Conservation (phyloP, 148 eudicot genomes). For the Camellia japonica region DNA sequence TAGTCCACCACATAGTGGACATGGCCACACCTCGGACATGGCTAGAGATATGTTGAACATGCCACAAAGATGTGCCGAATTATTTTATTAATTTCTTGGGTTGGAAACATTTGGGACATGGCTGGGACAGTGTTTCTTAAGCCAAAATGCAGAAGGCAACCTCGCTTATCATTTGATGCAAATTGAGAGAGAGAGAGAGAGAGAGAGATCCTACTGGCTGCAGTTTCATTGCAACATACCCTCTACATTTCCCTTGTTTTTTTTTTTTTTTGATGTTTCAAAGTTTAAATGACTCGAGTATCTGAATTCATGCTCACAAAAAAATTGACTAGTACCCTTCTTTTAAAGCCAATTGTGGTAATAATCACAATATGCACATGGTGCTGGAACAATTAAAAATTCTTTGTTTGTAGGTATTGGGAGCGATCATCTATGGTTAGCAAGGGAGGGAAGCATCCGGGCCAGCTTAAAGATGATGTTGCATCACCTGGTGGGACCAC, state of each 20-base stretch:
- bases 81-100: no score
- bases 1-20: no score
- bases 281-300: background rate
- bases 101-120: no score
- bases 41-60: no score
- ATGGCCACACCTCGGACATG: no score
- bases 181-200: no score
- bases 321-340: background rate
- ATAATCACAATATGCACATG: background rate
- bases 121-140: no score
- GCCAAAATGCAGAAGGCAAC: no score
- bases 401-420: slow-evolving; percentile 60
- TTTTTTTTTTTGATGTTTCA: background rate
- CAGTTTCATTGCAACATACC: background rate
- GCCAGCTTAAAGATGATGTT: slow-evolving; percentile 93
- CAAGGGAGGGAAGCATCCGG: slow-evolving; percentile 79
- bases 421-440: slow-evolving; percentile 87
- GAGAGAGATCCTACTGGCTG: background rate
- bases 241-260: background rate
- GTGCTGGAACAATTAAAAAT: background rate
- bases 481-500: slow-evolving; percentile 93
- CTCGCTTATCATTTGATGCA: no score
- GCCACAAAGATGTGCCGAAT: no score
- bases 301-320: background rate
- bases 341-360: background rate